Percentiles rank a stretch among this genome's conserved stretches.
phyloP scores from a whole-genome alignment of 306 rosid genomes.

The Fragaria vesca region DNA sequence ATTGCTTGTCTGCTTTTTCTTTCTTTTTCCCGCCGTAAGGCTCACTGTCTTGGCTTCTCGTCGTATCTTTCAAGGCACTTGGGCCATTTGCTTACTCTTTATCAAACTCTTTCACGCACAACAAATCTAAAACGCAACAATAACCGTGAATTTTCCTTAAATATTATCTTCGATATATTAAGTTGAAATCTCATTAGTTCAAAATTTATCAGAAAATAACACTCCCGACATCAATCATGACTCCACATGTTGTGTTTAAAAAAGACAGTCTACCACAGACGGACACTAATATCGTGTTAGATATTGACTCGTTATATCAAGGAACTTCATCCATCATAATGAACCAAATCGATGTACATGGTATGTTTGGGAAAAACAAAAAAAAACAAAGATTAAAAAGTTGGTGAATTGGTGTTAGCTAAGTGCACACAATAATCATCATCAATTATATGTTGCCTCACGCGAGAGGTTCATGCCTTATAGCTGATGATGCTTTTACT shows the following conservation, averaged over 20 bases:
- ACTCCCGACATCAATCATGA: too few species aligned
- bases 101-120: neutral
- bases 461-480: slow-evolving; percentile 32
- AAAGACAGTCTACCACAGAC: too few species aligned
- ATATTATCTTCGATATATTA: neutral
- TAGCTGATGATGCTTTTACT: slow-evolving; percentile 20
- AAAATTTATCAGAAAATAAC: too few species aligned
- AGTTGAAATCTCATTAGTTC: neutral
- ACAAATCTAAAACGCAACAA: neutral
- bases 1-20: slow-evolving; percentile 20
- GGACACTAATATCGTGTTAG: too few species aligned
- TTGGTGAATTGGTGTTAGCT: neutral
- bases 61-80: slow-evolving; percentile 25
- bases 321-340: too few species aligned
- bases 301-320: too few species aligned
- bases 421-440: neutral
- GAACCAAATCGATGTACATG: too few species aligned
- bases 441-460: slow-evolving; percentile 10
- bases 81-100: neutral
- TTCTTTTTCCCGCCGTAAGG: slow-evolving; percentile 51
- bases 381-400: neutral
- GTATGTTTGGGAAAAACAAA: neutral
- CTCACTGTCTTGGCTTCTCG: slow-evolving; percentile 13
- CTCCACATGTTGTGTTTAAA: too few species aligned
- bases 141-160: neutral